Conservation (phyloP, 2,329 filamentous ascomycete species). For the Anthostomella pinea region DNA sequence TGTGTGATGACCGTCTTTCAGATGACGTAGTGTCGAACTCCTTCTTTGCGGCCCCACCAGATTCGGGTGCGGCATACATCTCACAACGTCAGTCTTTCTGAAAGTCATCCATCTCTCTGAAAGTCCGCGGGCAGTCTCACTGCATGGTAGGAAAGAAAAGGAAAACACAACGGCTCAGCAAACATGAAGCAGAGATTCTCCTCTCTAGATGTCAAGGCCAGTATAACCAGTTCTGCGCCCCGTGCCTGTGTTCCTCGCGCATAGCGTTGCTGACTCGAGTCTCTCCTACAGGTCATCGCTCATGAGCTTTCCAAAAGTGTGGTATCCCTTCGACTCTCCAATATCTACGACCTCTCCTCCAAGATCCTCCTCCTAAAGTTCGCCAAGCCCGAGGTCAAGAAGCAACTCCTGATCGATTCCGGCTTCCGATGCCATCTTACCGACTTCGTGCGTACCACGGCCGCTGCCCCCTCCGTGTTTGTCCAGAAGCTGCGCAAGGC, state of each 20-base stretch:
- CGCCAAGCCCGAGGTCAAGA: constrained; percentile 81
- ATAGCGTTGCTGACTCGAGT: constrained; percentile 7
- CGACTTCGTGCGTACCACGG: constrained; percentile 82
- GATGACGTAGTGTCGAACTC: no score
- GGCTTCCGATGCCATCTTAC: constrained; percentile 96
- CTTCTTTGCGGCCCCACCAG: no score
- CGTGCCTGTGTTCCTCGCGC: background rate
- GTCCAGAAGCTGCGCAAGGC: constrained; percentile 82
- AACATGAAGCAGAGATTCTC: constrained; percentile 58
- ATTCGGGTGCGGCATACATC: background rate
- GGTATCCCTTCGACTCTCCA: constrained; percentile 76
- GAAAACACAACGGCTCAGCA: constrained; percentile 1
- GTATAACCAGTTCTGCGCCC: constrained; percentile 1
- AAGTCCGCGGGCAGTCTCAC: no score
- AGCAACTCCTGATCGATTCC: constrained; percentile 89
- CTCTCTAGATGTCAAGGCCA: constrained; percentile 54
- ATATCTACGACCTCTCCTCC: constrained; percentile 94
- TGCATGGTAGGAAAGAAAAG: background rate
- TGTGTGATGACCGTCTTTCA: no score
- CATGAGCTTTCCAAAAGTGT: constrained; percentile 83
- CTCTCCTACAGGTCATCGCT: constrained; percentile 70
- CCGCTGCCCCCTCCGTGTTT: constrained; percentile 79
- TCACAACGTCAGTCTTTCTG: background rate
- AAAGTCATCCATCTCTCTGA: background rate
- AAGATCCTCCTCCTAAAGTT: constrained; percentile 96